Percentiles rank a stretch among this genome's conserved stretches.
Conservation (phyloP, 495 filamentous ascomycete genomes). For the Xylaria scruposa region DNA sequence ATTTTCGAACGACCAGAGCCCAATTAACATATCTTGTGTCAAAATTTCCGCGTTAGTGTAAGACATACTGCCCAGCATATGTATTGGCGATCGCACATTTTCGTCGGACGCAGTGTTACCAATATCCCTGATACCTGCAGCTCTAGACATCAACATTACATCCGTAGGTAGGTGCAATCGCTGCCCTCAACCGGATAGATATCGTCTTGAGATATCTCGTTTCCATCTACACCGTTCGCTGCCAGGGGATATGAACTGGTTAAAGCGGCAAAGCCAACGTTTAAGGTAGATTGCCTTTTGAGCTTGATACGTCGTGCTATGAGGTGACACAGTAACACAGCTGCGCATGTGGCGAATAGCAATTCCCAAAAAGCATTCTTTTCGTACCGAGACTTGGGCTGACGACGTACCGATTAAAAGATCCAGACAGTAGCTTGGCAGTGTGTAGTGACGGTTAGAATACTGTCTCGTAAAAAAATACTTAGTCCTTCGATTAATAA, state of each 20-base stretch:
- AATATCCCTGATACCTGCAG: background rate
- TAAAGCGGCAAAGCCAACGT: background rate
- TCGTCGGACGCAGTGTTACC: background rate
- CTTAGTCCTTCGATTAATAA: background rate
- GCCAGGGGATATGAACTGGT: background rate
- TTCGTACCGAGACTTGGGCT: background rate
- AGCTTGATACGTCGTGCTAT: background rate
- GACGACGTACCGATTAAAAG: background rate
- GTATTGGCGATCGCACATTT: background rate
- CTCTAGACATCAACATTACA: background rate
- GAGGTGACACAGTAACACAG: background rate
- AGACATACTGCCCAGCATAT: background rate
- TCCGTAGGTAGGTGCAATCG: background rate
- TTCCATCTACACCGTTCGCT: background rate
- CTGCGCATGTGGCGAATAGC: background rate
- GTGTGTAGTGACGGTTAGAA: background rate
- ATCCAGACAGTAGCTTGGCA: background rate
- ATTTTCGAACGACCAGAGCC: background rate
- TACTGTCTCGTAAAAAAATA: background rate
- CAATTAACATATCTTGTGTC: background rate
- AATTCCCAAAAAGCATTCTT: background rate
- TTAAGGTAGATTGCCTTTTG: background rate
- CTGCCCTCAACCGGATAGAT: background rate
- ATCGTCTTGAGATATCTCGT: slow-evolving; percentile 5
- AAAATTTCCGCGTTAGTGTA: background rate